Percentiles rank a stretch among this genome's conserved stretches.
Evolutionary conservation across 2,329 filamentous ascomycete species (phyloP).

Genomic region (Clonostachys byssicola): DNA sequence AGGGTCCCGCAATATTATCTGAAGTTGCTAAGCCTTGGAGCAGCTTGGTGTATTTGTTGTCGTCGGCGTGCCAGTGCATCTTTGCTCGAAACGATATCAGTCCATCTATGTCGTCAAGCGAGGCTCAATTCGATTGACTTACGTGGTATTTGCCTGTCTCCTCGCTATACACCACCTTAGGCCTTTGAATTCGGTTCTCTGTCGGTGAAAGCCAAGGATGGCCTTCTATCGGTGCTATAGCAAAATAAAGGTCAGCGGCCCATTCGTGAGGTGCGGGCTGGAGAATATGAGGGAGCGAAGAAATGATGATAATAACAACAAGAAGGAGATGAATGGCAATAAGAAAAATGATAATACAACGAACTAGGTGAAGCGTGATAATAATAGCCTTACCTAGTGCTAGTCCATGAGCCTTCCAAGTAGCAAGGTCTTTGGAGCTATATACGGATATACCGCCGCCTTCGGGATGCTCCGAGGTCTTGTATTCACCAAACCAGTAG

Average conservation of each 20-base stretch:
- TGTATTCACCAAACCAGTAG: slow-evolving; percentile 61
- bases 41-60: slow-evolving; percentile 49
- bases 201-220: slow-evolving; percentile 51
- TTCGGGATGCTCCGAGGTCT: slow-evolving; percentile 51
- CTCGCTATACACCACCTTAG: slow-evolving; percentile 57
- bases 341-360: not conserved
- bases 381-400: slow-evolving; percentile 38
- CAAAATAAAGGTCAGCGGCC: no score
- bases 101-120: not conserved
- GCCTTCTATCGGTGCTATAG: slow-evolving; percentile 42
- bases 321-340: not conserved
- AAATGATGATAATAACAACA: not conserved
- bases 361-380: no score
- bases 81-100: slow-evolving; percentile 13
- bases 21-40: slow-evolving; percentile 52
- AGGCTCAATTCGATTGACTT: slow-evolving; percentile 6
- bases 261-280: not conserved
- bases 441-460: slow-evolving; percentile 58
- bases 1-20: slow-evolving; percentile 47
- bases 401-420: slow-evolving; percentile 52
- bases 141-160: slow-evolving; percentile 51
- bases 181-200: slow-evolving; percentile 54
- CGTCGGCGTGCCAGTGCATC: slow-evolving; percentile 60
- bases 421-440: slow-evolving; percentile 56
- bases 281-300: not conserved